Evolutionary conservation across 345 rosid species (phyloP), one percentile per base, ranked within the genome.

Genomic region (Clarkia xantiana): DNA sequence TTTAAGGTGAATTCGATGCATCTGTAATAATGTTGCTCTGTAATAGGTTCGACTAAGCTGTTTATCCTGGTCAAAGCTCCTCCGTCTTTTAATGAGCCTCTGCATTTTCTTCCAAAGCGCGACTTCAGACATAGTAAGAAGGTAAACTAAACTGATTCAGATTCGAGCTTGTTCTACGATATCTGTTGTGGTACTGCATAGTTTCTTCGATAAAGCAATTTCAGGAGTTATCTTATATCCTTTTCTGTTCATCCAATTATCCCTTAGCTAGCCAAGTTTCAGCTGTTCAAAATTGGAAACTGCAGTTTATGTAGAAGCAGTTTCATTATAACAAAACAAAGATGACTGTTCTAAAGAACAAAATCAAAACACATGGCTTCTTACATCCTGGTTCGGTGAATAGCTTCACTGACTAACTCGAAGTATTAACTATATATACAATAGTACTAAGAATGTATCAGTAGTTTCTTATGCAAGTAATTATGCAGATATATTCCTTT

Each of bases 51-150:
- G 42, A 71, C 71, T 52, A 84, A 74, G 71, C 63, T 91, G 76
- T 86, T 91, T 62, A 61, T 91, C 41, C 58, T 91, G 77, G 74
- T 78, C 54, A 75, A 78, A 68, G 98, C 91, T 59, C 91, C 85
- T 29, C 51, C 85, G 49, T 70, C 89, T 60, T 59, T 81, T 54
- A 78, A 72, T 63, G 70, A 78, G 42, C 87, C 96, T 16, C 64
- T 64, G 55, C 86, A 86, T 79, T 91, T 83, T 75, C 85, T 86
- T 65, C 98, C 93, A 36, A 91, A 86, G 72, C 93, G 86, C 47
- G 98, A 81, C 57, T 86, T 91, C 74, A 86, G 62, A 76, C 78
- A 62, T 69, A 79, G 66, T 76, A 84, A 71, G 70, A 86, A 86
- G 93, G 98, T n/a, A n/a, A n/a, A n/a, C n/a, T 86, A 62, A 48